Base-by-base conservation (phyloP, 176 grass and related monocot species). In the Rhipidocladum racemiflorum region DNA sequence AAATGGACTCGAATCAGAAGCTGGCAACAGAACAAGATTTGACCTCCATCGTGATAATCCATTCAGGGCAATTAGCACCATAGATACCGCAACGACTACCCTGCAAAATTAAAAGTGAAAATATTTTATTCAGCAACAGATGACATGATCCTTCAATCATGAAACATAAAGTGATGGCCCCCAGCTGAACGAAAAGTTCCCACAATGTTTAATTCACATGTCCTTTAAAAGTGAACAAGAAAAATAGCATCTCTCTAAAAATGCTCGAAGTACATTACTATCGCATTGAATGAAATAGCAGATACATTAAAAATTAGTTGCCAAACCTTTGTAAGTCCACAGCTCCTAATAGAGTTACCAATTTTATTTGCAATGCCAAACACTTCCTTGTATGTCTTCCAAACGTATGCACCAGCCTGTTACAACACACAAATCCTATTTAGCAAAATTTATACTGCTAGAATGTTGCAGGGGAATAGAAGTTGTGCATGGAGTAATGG, bases 1-100 rank as follows among this genome's bases (percentile, higher is more conserved):
- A 38, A 65, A 65, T 42, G 39, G 5, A 78, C 21, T 38, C 29
- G 55, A 64, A 64, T 44, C 28, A 50, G 61, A 75, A 61, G 21
- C 48, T 48, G 10, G 57, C 30, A 42, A 70, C 40, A 63, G 11
- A 44, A 84, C 11, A 82, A 82, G n/a, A 83, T 16, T 78, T 81
- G 82, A 93, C 94, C 94, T 97, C 87, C 91, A 97, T 89, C 20
- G 88, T 97, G 49, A 97, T 91, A 62, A 93, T 75, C 94, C 94
- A 97, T 53, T 97, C 94, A 17, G 86, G 91, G 81, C 86, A 93
- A 84, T 97, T 97, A 71, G 69, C 89, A 74, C 94, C 91, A 85
- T 91, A 97, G 65, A 97, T 97, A 81, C 94, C 94, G 28, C 91
- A 93, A 74, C 89, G 86, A 69, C 75, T 77, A 69, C 84, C 94